phyloP scores from a whole-genome alignment of 2,329 filamentous ascomycete species.

The Aspergillus aculeatinus region DNA sequence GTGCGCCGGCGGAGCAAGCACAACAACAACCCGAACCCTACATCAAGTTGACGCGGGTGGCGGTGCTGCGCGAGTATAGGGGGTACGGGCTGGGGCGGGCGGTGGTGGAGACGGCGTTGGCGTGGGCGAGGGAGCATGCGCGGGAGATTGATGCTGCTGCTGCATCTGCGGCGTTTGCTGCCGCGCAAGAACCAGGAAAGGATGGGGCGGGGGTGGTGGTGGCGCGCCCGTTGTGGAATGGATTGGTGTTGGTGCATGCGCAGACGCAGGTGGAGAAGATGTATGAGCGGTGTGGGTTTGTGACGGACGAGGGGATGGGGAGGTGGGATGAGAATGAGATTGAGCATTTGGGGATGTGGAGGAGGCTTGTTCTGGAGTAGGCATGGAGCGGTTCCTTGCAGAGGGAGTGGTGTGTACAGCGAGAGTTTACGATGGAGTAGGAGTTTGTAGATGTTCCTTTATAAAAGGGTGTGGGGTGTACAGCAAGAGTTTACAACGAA shows the following conservation, averaged over 20 bases:
- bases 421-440: not conserved
- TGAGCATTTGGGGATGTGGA: constrained; percentile 82
- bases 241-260: constrained; percentile 76
- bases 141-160: constrained; percentile 42
- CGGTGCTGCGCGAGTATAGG: constrained; percentile 66
- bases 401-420: not conserved
- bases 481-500: not conserved
- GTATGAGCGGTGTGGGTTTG: constrained; percentile 74
- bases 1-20: constrained; percentile 38
- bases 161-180: constrained; percentile 14
- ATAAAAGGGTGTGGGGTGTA: not conserved
- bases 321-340: constrained; percentile 83
- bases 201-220: constrained; percentile 29
- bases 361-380: constrained; percentile 31
- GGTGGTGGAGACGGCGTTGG: constrained; percentile 65
- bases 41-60: constrained; percentile 77
- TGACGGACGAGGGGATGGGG: constrained; percentile 69
- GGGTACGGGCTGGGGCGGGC: constrained; percentile 63
- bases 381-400: not conserved
- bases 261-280: constrained; percentile 64
- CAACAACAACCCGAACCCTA: constrained; percentile 68
- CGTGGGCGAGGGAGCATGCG: constrained; percentile 66
- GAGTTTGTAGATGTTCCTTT: no score
- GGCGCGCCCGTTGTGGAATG: constrained; percentile 56
- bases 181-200: constrained; percentile 40